Conservation (phyloP, 2,329 filamentous ascomycete species). For the Pseudopyricularia cyperi region DNA sequence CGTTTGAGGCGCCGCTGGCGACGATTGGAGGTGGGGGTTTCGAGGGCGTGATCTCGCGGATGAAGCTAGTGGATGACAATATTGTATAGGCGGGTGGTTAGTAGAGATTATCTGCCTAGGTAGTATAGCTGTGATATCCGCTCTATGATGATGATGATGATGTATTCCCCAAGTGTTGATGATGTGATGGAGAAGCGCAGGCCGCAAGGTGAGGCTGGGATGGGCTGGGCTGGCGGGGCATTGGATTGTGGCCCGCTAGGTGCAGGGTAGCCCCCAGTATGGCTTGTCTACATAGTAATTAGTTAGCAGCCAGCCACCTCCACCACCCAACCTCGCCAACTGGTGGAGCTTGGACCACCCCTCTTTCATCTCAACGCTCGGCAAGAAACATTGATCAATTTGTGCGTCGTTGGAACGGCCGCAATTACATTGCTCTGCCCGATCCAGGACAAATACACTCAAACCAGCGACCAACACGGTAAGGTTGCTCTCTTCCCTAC, state of each 20-base stretch:
- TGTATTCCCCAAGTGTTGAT: neutral
- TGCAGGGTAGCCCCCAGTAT: no score
- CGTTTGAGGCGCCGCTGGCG: conserved; percentile 29
- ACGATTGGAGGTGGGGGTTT: conserved; percentile 19
- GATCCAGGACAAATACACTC: conserved; percentile 2
- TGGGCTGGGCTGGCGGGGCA: no score
- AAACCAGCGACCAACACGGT: neutral
- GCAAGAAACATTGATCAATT: conserved; percentile 1
- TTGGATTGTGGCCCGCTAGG: no score
- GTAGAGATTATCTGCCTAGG: neutral
- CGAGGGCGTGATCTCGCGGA: conserved; percentile 16
- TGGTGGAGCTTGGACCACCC: conserved; percentile 1
- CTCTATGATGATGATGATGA: no score
- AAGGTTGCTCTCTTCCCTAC: neutral
- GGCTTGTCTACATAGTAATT: no score
- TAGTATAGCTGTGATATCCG: no score
- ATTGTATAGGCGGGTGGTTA: neutral
- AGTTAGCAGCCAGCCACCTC: neutral
- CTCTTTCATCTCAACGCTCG: neutral
- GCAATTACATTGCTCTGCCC: neutral
- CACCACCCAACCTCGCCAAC: neutral
- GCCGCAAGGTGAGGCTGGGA: no score
- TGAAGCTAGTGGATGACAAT: conserved; percentile 10
- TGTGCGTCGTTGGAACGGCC: conserved; percentile 2
- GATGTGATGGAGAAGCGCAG: no score